Evolutionary conservation across 495 filamentous ascomycete species (phyloP).

Genomic region (Cetradonia linearis): DNA sequence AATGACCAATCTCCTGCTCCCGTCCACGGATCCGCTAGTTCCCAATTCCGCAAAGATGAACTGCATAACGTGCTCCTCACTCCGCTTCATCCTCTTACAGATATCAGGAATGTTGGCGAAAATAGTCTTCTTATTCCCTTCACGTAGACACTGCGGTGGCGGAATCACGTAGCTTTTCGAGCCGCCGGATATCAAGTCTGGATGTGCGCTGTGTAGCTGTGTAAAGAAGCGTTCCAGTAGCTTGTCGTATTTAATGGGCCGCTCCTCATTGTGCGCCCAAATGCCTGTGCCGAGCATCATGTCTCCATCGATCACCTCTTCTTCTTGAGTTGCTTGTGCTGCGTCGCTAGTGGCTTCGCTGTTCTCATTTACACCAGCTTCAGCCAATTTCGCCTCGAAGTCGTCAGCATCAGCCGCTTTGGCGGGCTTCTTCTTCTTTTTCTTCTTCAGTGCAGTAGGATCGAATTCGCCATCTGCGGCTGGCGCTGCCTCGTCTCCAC

Average conservation of each 20-base stretch:
- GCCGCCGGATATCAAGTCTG: slow-evolving; percentile 79
- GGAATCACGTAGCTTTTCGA: slow-evolving; percentile 96
- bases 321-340: slow-evolving; percentile 38
- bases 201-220: slow-evolving; percentile 83
- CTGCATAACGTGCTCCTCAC: slow-evolving; percentile 91
- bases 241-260: slow-evolving; percentile 69
- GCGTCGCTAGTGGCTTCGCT: slow-evolving; percentile 34
- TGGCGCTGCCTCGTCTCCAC: slow-evolving; percentile 44
- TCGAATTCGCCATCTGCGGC: slow-evolving; percentile 61
- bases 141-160: slow-evolving; percentile 95
- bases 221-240: slow-evolving; percentile 86
- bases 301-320: slow-evolving; percentile 58
- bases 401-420: slow-evolving; percentile 60
- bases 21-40: slow-evolving; percentile 89
- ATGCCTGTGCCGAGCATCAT: slow-evolving; percentile 86
- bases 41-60: slow-evolving; percentile 98
- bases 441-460: slow-evolving; percentile 75
- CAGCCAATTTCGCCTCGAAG: slow-evolving; percentile 71
- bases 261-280: slow-evolving; percentile 72
- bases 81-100: slow-evolving; percentile 89
- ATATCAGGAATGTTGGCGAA: slow-evolving; percentile 96
- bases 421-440: slow-evolving; percentile 85
- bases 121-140: slow-evolving; percentile 99
- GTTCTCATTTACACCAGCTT: slow-evolving; percentile 52
- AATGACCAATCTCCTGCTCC: slow-evolving; percentile 86